These are phyloP conservation scores for Rhynchospora tenuis DNA, from an alignment of 176 grass and related monocot genomes.

Conservation along the genomic window DNA sequence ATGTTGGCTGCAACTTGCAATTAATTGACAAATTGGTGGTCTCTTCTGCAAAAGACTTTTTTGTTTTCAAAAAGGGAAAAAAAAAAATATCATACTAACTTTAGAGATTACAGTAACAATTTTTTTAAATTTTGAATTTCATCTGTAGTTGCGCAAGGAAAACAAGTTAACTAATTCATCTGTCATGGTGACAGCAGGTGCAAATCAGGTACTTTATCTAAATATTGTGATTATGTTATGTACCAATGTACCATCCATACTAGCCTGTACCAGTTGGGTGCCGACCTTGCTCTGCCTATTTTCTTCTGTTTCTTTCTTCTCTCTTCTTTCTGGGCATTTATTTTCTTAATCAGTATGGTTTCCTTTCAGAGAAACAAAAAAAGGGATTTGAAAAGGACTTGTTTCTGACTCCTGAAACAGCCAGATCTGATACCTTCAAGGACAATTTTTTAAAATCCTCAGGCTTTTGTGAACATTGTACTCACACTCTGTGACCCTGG, in stretches of 20 bases:
- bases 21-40: not conserved
- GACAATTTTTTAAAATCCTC: slow-evolving; percentile 24
- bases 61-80: not conserved
- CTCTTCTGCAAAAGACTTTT: not conserved
- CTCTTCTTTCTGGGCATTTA: not conserved
- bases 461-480: slow-evolving; percentile 96
- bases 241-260: not conserved
- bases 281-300: not conserved
- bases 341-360: slow-evolving; percentile 15
- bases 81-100: not conserved
- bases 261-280: not conserved
- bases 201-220: slow-evolving; percentile 78
- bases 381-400: not conserved
- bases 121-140: not conserved
- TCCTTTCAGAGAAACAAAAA: slow-evolving; percentile 8
- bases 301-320: not conserved
- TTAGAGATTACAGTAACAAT: not conserved
- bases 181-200: slow-evolving; percentile 93
- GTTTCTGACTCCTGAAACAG: not conserved
- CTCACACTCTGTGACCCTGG: slow-evolving; percentile 90
- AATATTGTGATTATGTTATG: not conserved
- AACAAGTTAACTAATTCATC: slow-evolving; percentile 84
- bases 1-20: not conserved
- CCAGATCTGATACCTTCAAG: slow-evolving; percentile 17
- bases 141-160: slow-evolving; percentile 58